Evolutionary conservation across 2,329 filamentous ascomycete genomes (phyloP).

Genomic region (Aureobasidium sp.): DNA sequence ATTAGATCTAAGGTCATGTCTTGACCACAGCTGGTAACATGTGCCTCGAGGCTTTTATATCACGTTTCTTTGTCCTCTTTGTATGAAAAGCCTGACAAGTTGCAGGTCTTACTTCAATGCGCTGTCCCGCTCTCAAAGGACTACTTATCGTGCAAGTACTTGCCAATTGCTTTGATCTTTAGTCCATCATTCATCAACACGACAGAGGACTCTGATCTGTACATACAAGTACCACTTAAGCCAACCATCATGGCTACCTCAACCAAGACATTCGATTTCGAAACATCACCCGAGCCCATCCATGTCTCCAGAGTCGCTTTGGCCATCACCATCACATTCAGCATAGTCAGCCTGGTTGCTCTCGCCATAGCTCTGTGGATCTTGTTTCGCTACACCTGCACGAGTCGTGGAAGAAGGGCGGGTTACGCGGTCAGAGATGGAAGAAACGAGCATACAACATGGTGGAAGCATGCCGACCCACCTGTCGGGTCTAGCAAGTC

Average conservation of each 20-base stretch:
- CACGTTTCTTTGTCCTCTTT: conserved; percentile 1
- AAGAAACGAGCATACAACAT: conserved; percentile 10
- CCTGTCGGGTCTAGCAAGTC: neutral
- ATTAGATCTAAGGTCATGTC: neutral
- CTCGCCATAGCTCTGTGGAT: conserved; percentile 14
- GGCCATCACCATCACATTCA: conserved; percentile 13
- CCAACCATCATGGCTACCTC: neutral
- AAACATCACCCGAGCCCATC: neutral
- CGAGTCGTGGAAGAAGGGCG: conserved; percentile 6
- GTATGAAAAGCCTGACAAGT: neutral
- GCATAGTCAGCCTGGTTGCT: conserved; percentile 12
- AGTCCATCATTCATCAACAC: neutral
- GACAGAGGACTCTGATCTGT: neutral
- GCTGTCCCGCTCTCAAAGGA: neutral
- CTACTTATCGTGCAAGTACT: neutral
- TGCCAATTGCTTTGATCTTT: neutral
- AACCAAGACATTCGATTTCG: neutral
- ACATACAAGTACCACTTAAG: neutral
- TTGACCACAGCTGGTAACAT: neutral
- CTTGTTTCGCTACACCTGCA: conserved; percentile 16
- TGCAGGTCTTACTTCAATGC: neutral
- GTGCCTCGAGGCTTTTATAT: neutral
- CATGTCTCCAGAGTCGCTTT: conserved; percentile 14
- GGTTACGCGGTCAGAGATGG: conserved; percentile 11
- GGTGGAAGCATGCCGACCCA: conserved; percentile 16